Percentiles rank a stretch among this genome's conserved stretches.
These are phyloP conservation scores for Pythium myriotylum DNA, from an alignment of 352 stramenopile genomes.

Conservation along the genomic window DNA sequence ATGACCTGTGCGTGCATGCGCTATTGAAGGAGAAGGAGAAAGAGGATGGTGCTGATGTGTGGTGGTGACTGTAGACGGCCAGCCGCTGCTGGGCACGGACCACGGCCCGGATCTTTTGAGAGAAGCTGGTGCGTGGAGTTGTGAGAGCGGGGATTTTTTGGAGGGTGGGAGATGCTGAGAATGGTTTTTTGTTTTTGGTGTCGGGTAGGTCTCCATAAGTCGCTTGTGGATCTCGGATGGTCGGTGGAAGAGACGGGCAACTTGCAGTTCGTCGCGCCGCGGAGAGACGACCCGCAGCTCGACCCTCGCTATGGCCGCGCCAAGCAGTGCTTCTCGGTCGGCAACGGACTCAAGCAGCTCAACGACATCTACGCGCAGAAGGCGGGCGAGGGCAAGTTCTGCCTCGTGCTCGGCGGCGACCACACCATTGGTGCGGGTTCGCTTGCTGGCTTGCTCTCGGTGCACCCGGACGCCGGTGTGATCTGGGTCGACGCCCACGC, in stretches of 20 bases:
- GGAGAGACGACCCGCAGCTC: slow-evolving; percentile 55
- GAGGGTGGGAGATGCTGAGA: background rate
- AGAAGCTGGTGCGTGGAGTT: slow-evolving; percentile 43
- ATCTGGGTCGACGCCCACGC: slow-evolving; percentile 99
- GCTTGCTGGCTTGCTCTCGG: slow-evolving; percentile 90
- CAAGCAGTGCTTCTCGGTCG: slow-evolving; percentile 86
- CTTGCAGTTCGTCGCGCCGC: slow-evolving; percentile 63
- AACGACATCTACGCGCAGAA: slow-evolving; percentile 86
- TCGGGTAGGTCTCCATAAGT: slow-evolving; percentile 71
- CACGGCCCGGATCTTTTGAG: slow-evolving; percentile 72
- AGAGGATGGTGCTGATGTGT: background rate
- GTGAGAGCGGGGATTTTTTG: too few species aligned
- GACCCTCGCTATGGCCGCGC: slow-evolving; percentile 68
- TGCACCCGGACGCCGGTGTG: slow-evolving; percentile 92
- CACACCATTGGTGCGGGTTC: slow-evolving; percentile 95
- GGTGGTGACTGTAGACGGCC: slow-evolving; percentile 50
- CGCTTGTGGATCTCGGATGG: slow-evolving; percentile 79
- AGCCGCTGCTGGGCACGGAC: slow-evolving; percentile 82
- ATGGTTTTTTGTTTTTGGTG: background rate
- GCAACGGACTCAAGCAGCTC: slow-evolving; percentile 84
- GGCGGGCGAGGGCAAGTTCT: slow-evolving; percentile 91
- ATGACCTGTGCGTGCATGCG: too few species aligned
- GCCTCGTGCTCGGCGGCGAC: slow-evolving; percentile 95
- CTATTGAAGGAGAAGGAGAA: too few species aligned
- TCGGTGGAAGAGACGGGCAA: slow-evolving; percentile 88